Evolutionary conservation across 2,329 filamentous ascomycete species (phyloP), one percentile per base, ranked within the genome.

Genomic region (Phoma sp.): DNA sequence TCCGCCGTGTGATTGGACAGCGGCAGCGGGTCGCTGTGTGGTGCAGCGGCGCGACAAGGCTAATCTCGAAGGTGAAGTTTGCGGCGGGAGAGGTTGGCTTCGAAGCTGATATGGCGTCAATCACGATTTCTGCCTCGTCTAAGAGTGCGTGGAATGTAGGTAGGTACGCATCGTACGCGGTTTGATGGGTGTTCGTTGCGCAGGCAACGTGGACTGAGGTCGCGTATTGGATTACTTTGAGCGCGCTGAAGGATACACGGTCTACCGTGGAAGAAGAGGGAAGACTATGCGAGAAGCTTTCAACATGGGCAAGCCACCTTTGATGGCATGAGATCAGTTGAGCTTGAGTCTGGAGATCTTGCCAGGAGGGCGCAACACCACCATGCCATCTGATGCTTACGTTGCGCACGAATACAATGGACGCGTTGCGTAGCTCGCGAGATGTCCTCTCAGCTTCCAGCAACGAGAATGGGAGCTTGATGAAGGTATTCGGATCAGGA

Each of bases 341-440:
- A 5, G 22, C 25, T 22, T 59, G 61, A 8, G 52, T 36, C 23
- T 43, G 36, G 11, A 58, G 27, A 18, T 60, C 56, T 33, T 60
- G 25, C 8, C 29, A 11, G 1, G 45, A 44, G 3, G 57, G 40
- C 29, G 24, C 7, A 4, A 47, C 48, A 4, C 25, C 50, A 2
- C 41, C 4, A 18, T 51, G 25, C 14, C 33, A 35, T 14, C 41
- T 55, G 1, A 18, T 25, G 22, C 48, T 51, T 18, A 60, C 54
- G 2, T 40, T 57, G 18, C 51, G 57, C 1, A 59, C 25, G 8
- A 61, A 55, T 0, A 64, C 4, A 9, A 67, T 39, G 7, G 61
- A 50, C 2, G 61, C 56, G 23, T 69, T 70, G 5, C 61, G 58
- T 11, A 70, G 56, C 14, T 65, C 61, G 8, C 62, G 49, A n/a